Evolutionary conservation across 495 filamentous ascomycete genomes (phyloP).

Genomic region (Pseudevernia furfuracea): DNA sequence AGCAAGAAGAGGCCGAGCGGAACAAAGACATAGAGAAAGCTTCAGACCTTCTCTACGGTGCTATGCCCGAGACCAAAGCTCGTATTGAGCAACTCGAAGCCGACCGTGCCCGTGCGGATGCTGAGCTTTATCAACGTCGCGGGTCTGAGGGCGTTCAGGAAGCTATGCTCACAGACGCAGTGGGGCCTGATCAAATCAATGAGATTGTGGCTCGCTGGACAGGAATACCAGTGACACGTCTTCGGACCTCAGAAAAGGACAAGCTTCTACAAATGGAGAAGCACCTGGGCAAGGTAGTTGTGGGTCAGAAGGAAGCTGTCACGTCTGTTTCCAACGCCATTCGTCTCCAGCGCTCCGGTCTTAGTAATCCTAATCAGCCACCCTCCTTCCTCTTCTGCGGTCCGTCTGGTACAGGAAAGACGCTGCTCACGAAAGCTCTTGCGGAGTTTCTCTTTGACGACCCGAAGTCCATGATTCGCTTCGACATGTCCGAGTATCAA

Average conservation of each 20-base stretch:
- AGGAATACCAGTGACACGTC: conserved; percentile 87
- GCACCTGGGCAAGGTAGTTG: conserved; percentile 69
- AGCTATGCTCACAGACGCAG: conserved; percentile 75
- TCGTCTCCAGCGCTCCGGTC: conserved; percentile 83
- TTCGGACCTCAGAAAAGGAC: conserved; percentile 94
- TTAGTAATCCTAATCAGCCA: conserved; percentile 89
- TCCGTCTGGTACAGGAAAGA: conserved; percentile 96
- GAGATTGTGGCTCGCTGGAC: conserved; percentile 96
- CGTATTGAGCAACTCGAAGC: conserved; percentile 72
- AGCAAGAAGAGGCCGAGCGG: conserved; percentile 86
- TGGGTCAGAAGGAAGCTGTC: conserved; percentile 94
- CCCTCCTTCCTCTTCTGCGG: conserved; percentile 98
- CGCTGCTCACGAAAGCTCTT: conserved; percentile 87
- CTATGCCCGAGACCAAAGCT: conserved; percentile 82
- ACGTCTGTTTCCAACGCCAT: conserved; percentile 91
- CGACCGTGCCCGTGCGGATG: conserved; percentile 71
- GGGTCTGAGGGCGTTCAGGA: conserved; percentile 50
- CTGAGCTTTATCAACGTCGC: conserved; percentile 53
- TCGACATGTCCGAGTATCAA: conserved; percentile 99
- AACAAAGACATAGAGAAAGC: conserved; percentile 71
- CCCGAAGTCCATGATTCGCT: conserved; percentile 93
- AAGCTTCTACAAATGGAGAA: conserved; percentile 94
- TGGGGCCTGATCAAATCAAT: conserved; percentile 97
- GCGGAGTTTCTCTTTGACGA: conserved; percentile 99
- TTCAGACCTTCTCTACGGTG: conserved; percentile 92